Conservation (phyloP, 768 basidiomycete species). For the Hydnomerulius pinastri region DNA sequence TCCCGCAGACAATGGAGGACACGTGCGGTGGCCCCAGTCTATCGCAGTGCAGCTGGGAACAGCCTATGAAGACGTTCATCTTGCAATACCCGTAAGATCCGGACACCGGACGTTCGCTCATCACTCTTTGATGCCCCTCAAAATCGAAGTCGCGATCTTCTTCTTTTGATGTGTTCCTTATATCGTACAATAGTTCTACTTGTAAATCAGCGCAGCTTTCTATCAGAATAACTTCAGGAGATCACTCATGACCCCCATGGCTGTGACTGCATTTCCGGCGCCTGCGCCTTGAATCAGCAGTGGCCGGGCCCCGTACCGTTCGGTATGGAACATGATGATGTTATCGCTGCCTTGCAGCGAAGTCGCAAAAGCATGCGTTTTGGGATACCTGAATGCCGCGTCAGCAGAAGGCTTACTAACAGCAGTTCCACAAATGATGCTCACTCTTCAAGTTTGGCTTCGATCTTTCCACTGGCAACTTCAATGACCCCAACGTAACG, state of each 20-base stretch:
- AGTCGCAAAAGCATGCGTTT: conserved; percentile 91
- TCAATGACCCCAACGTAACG: conserved; percentile 96
- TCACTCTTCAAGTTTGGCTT: conserved; percentile 88
- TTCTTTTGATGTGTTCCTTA: conserved; percentile 3
- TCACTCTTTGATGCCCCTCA: not conserved
- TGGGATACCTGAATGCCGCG: conserved; percentile 66
- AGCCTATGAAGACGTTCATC: conserved; percentile 60
- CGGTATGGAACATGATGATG: conserved; percentile 96
- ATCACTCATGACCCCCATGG: conserved; percentile 96
- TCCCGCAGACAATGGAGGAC: conserved; percentile 33
- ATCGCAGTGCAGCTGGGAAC: conserved; percentile 61
- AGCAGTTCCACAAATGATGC: conserved; percentile 21
- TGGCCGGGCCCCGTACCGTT: conserved; percentile 85
- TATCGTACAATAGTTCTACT: conserved; percentile 14
- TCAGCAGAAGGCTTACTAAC: not conserved
- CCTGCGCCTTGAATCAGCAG: conserved; percentile 95
- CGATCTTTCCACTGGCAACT: conserved; percentile 66
- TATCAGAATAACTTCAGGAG: conserved; percentile 55
- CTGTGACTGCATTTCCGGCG: conserved; percentile 97
- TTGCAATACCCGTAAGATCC: conserved; percentile 56
- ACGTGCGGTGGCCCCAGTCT: conserved; percentile 51
- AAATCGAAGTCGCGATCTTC: conserved; percentile 2
- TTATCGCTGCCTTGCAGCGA: conserved; percentile 96
- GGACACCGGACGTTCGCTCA: not conserved
- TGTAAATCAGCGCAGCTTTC: conserved; percentile 11